Evolutionary conservation across 306 rosid species (phyloP), one percentile per base, ranked within the genome.

Genomic region (Prinsepia uniflora): DNA sequence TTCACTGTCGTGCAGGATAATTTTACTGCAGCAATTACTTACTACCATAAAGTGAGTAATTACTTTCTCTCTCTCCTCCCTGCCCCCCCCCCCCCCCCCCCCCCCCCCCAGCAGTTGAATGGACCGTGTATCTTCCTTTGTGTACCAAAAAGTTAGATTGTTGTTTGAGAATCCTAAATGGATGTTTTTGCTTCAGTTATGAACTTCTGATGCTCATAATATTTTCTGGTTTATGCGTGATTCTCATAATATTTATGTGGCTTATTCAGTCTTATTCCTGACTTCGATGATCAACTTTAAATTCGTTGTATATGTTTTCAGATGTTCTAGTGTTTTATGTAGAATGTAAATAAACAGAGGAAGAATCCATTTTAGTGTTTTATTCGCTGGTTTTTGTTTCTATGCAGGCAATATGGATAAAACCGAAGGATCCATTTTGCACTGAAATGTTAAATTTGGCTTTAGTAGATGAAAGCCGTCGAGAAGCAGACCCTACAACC

Each of bases 381-480:
- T 24, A 24, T 24, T 24, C 30, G 58, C 61, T 64, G 62, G 58
- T 79, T 76, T 45, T 70, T 80, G 50, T 54, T 50, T 62, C 15
- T 49, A 70, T 80, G 74, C 74, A 94, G 99, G 99, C 99, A 24
- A 67, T 91, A 63, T 89, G 99, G 97, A 81, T 89, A 63, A 78
- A 84, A 72, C 86, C 99, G 6, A 97, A 89, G 30, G 97, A 94
- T 75, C 99, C 86, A 50, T 91, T 94, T 70, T 91, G 95, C 84
- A 91, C 97, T 4, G 97, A 94, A 80, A 91, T 94, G 99, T 65
- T 91, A 64, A 91, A 85, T 57, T 50, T 82, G 84, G 99, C 96
- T 65, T 84, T 90, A 40, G 66, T 73, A 47, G 98, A 93, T 18
- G 96, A 93, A 79, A 63, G 92, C 79, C 85, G 86, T 46, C n/a